Evolutionary conservation across 73 alveolate species (phyloP), one percentile per base, ranked within the genome.

Genomic region (Paraurostyla sp.): DNA sequence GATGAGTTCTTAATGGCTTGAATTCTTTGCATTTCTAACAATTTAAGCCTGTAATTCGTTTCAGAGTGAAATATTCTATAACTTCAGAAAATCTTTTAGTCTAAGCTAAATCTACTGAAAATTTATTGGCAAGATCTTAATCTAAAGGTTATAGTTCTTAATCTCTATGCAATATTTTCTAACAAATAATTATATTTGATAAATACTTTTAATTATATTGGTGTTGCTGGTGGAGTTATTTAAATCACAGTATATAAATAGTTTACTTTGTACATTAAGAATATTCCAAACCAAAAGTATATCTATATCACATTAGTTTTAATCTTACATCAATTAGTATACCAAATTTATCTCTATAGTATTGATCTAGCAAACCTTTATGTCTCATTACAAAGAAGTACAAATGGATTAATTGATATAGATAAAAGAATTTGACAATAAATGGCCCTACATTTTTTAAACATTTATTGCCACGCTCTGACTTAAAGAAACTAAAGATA

Each of bases 1-100:
- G 87, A 49, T 75, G 87, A 4, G 87, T 49, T n/a, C 87, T 49
- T 7, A 46, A 46, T 4, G 87, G 75, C 32, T 75, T 75, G 22
- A 75, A 36, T 16, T 46, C 60, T 20, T 43, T 49, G 87, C 87
- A 75, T 49, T 75, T 75, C 29, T 9, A 13, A 33, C 87, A 75
- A 22, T 32, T 16, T 60, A 60, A 23, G 13, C 23, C 6, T 6
- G 78, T 60, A 27, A 60, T 33, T 27, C 32, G 7, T 27, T 9
- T 50, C 25, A 60, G 23, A 30, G 20, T 60, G 9, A 3, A 7
- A 60, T 60, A 60, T 30, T 7, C 22, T 3, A 60, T 32, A 13
- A 60, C 7, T 29, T 60, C 32, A 11, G 78, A 60, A 27, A 60
- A 60, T 33, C 78, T 60, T 60, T 60, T 60, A 27, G 78, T 60